Evolutionary conservation across 2,329 filamentous ascomycete genomes (phyloP), one percentile per base, ranked within the genome.

Genomic region (Ophiostoma perfectum): DNA sequence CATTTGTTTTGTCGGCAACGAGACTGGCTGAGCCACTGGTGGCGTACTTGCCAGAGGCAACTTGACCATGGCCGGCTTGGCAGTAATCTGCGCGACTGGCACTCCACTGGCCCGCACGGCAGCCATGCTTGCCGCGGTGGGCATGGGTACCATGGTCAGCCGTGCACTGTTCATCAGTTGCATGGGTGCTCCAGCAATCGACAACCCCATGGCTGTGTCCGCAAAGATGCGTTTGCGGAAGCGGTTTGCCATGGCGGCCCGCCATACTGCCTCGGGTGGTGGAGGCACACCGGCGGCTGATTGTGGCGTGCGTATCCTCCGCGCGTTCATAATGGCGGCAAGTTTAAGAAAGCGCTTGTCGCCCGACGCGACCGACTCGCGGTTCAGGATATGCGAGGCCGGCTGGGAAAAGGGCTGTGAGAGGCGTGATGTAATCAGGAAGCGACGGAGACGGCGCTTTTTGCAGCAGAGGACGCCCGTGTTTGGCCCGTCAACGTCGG

Each of bases 401-500:
- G 89, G 89, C 41, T 85, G 81, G 0, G 88, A 90, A 76, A 86
- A 92, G 1, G 89, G 88, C 64, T 82, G 84, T 9, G 88, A 91
- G 0, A 92, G 84, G 7, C 88, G 83, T 27, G 88, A 91, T 1
- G 90, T 92, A 74, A 91, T 85, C 60, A 91, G 81, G 27, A 83
- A 78, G 2, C 86, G 79, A 0, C 87, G 82, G 4, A 91, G 78
- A 3, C 89, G 82, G 38, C 89, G 85, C 77, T 91, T 92, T 80
- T 92, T 92, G 75, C 78, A 81, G 75, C 80, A 75, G 69, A 86
- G 72, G n/a, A 72, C 73, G 41, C 80, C 80, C 0, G 83, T 85
- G 72, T 81, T 80, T 66, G 80, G 83, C 67, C 82, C 86, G 70
- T 89, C 87, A 60, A 89, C 83, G 71, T 90, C 87, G 47, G 84